Base-by-base conservation (phyloP, 176 grass and related monocot species). In the Thalia dealbata region DNA sequence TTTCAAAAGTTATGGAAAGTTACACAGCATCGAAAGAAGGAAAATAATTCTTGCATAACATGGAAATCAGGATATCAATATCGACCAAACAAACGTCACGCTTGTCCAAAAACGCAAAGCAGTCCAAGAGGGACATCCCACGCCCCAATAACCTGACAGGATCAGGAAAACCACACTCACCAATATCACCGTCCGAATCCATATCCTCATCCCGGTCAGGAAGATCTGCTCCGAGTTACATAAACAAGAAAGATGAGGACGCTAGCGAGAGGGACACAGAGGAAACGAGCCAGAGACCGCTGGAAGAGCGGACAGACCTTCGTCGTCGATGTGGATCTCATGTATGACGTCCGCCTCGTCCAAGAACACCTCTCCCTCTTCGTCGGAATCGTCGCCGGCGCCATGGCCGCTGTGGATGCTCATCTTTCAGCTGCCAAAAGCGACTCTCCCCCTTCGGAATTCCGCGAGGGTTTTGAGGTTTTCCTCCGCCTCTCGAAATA, bases 341-440 rank as follows among this genome's bases (percentile, higher is more conserved):
- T 85, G 46, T 65, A 91, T 83, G 77, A 91, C 82, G 78, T 91
- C 89, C 64, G 85, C 82, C 56, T 91, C 85, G 11, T 88, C 81
- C 66, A 91, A 75, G 77, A 78, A 91, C 19, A 88, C 85, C 61
- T 91, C 85, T 75, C 82, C 89, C 0, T 76, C 82, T 10, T 91
- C 84, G 14, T 74, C 72, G 79, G 82, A 32, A 67, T 24, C 27
- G 9, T 52, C 79, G 30, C 79, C 76, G 13, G 48, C 67, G 14
- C 52, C 70, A 4, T 50, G 25, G 1, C 79, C 82, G 16, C 70
- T 79, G 24, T 73, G 45, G 50, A 85, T 69, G 42, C 85, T 91
- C 85, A 91, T 91, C 69, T 70, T 70, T 15, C 48, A 43, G 44
- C 3, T 11, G 2, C 26, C 25, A 52, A 12, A 15, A 19, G 45